phyloP scores from a whole-genome alignment of 768 basidiomycete genomes.

The Suillus spraguei region DNA sequence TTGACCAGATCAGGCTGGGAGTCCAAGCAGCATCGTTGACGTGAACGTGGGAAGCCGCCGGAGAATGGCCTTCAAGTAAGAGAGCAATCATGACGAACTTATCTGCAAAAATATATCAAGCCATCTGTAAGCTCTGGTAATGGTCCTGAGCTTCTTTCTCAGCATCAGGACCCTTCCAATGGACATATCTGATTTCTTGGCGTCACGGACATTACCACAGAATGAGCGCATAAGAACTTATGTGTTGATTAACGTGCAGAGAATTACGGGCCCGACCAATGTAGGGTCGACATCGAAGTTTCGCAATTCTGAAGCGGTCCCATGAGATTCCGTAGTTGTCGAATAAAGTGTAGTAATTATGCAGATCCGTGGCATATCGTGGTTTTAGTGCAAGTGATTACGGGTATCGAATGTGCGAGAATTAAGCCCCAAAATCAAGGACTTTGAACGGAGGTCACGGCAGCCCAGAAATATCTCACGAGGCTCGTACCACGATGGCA shows the following conservation, averaged over 20 bases:
- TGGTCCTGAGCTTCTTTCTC: background rate
- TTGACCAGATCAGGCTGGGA: background rate
- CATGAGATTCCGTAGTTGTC: background rate
- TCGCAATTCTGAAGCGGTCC: background rate
- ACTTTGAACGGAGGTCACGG: background rate
- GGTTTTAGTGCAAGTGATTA: conserved; percentile 16
- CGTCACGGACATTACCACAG: background rate
- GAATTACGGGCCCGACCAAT: background rate
- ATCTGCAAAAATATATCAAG: background rate
- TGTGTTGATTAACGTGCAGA: background rate
- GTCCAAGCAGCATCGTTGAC: background rate
- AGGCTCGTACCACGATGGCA: conserved; percentile 59
- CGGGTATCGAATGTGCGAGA: conserved; percentile 18
- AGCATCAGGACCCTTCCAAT: background rate
- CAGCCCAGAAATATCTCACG: conserved; percentile 22
- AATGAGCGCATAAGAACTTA: background rate
- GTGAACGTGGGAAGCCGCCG: background rate
- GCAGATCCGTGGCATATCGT: conserved; percentile 7
- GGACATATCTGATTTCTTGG: background rate
- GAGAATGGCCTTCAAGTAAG: background rate
- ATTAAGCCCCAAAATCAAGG: background rate
- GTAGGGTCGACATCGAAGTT: background rate
- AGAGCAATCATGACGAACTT: background rate
- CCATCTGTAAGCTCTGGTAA: background rate
- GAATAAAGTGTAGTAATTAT: conserved; percentile 4